These are phyloP conservation scores for Coemansia sp. DNA, from an alignment of 192 early-diverging fungal species.

Conservation along the genomic window DNA sequence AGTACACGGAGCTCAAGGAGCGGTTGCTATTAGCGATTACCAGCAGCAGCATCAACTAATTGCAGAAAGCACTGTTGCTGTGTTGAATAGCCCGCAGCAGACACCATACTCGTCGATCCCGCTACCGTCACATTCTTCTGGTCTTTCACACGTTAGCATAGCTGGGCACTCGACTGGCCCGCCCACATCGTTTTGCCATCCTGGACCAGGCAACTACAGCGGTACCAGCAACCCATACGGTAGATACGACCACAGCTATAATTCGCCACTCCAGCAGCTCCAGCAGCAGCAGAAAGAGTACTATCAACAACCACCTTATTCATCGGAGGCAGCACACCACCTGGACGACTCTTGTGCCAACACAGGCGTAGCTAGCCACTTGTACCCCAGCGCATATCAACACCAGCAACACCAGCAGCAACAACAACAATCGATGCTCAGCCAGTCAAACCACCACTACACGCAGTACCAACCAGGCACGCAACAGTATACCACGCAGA, in stretches of 20 bases:
- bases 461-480: constrained; percentile 13
- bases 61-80: neutral
- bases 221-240: neutral
- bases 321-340: neutral
- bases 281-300: neutral
- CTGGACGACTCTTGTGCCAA: constrained; percentile 1
- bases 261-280: constrained; percentile 1
- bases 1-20: constrained; percentile 11
- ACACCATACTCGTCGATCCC: constrained; percentile 12
- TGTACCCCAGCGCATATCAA: neutral
- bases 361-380: neutral
- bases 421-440: constrained; percentile 11
- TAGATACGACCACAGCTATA: constrained; percentile 10
- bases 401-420: constrained; percentile 12
- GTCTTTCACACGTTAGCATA: neutral
- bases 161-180: neutral
- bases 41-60: constrained; percentile 4
- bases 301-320: constrained; percentile 6
- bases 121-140: constrained; percentile 13
- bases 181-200: neutral
- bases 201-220: neutral
- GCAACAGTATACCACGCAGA: constrained; percentile 7
- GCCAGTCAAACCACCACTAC: constrained; percentile 16
- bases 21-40: neutral
- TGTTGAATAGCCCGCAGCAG: neutral